These are phyloP conservation scores for Hygrophoropsis aurantiaca DNA, from an alignment of 768 basidiomycete genomes.

Conservation along the genomic window DNA sequence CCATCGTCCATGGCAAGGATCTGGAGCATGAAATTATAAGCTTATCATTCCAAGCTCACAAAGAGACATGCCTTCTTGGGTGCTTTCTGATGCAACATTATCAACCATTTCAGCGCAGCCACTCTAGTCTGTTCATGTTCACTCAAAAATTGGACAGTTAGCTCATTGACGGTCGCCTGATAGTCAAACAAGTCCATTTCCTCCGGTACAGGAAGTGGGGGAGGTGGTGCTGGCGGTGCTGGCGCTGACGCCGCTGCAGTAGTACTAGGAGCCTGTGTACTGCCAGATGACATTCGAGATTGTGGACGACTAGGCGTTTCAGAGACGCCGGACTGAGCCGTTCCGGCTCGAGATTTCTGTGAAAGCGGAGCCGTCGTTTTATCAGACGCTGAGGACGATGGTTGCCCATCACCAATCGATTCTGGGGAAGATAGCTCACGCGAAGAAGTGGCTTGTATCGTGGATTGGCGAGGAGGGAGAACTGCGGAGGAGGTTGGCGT, in stretches of 20 bases:
- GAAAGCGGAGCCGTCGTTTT: slow-evolving; percentile 36
- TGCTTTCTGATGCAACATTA: slow-evolving; percentile 98
- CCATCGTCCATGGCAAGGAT: slow-evolving; percentile 96
- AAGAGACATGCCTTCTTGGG: slow-evolving; percentile 74
- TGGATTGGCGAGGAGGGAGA: slow-evolving; percentile 50
- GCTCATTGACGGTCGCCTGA: slow-evolving; percentile 85
- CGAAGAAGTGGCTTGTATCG: slow-evolving; percentile 38
- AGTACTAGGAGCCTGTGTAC: slow-evolving; percentile 32
- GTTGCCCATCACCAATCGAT: slow-evolving; percentile 31
- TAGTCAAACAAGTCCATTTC: slow-evolving; percentile 86
- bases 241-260: slow-evolving; percentile 18
- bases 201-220: slow-evolving; percentile 34
- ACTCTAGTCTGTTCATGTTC: slow-evolving; percentile 97
- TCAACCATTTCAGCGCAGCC: slow-evolving; percentile 94
- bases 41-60: not conserved
- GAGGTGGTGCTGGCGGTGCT: slow-evolving; percentile 20
- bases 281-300: slow-evolving; percentile 56
- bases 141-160: slow-evolving; percentile 92
- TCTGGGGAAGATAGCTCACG: slow-evolving; percentile 54
- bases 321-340: slow-evolving; percentile 22
- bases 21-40: slow-evolving; percentile 37
- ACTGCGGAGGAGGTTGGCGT: slow-evolving; percentile 45
- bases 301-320: slow-evolving; percentile 56
- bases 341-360: slow-evolving; percentile 22
- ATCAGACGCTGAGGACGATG: slow-evolving; percentile 31